Evolutionary conservation across 345 rosid genomes (phyloP).

Genomic region (Salix udensis): DNA sequence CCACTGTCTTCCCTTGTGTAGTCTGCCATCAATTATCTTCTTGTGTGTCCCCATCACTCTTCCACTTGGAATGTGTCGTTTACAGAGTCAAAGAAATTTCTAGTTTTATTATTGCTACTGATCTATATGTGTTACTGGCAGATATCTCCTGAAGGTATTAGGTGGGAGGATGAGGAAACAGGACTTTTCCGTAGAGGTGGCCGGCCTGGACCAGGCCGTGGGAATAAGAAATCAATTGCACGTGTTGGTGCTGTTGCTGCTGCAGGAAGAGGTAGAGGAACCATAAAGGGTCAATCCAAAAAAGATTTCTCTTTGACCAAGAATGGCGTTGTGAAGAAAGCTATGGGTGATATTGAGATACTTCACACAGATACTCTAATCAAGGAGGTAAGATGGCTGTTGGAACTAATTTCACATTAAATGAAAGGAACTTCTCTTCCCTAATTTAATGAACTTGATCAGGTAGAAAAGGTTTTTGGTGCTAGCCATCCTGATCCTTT

Average conservation of each 20-base stretch:
- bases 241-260: slow-evolving; percentile 62
- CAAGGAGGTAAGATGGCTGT: slow-evolving; percentile 59
- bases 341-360: slow-evolving; percentile 78
- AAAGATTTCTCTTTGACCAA: slow-evolving; percentile 52
- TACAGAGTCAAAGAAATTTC: not conserved
- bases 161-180: slow-evolving; percentile 82
- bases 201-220: slow-evolving; percentile 77
- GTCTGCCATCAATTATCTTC: not conserved
- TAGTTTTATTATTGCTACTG: not conserved
- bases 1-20: not conserved
- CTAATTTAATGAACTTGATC: slow-evolving; percentile 19
- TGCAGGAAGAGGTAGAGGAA: slow-evolving; percentile 82
- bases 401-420: not conserved
- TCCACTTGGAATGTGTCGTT: not conserved
- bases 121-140: slow-evolving; percentile 15
- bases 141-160: slow-evolving; percentile 89
- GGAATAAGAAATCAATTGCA: slow-evolving; percentile 55
- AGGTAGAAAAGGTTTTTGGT: slow-evolving; percentile 87
- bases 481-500: slow-evolving; percentile 58
- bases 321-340: slow-evolving; percentile 74
- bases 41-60: not conserved
- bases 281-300: slow-evolving; percentile 42
- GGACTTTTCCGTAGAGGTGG: slow-evolving; percentile 66
- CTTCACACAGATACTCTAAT: slow-evolving; percentile 84
- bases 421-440: slow-evolving; percentile 1